phyloP scores from a whole-genome alignment of 805 yeast genomes.

The Barnettozyma botsteinii region DNA sequence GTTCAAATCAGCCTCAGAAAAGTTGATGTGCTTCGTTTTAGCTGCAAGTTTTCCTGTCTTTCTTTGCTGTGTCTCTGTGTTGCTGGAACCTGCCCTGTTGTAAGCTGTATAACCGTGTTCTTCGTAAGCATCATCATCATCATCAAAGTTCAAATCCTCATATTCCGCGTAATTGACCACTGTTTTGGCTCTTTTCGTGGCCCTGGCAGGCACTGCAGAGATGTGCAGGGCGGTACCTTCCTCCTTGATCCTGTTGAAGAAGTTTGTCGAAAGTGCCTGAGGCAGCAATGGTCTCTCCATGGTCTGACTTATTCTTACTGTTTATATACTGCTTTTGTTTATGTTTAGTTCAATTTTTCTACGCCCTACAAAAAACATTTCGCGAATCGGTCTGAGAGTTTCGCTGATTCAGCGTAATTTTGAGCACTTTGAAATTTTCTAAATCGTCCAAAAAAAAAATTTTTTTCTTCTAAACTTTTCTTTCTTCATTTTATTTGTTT shows the following conservation, averaged over 20 bases:
- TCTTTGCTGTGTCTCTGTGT: slow-evolving; percentile 6
- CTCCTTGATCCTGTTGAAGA: slow-evolving; percentile 64
- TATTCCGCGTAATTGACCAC: slow-evolving; percentile 81
- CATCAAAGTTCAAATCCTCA: slow-evolving; percentile 58
- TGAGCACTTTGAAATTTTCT: neutral
- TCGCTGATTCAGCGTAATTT: neutral
- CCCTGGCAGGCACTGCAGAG: slow-evolving; percentile 70
- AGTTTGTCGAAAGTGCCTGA: slow-evolving; percentile 76
- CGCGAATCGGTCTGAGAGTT: neutral
- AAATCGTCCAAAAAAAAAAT: slow-evolving; percentile 4
- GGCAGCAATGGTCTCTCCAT: slow-evolving; percentile 39
- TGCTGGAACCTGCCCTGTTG: slow-evolving; percentile 1
- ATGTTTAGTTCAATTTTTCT: neutral
- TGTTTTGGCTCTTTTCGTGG: slow-evolving; percentile 65
- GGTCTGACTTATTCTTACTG: neutral
- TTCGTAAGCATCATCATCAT: slow-evolving; percentile 36
- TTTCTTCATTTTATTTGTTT: neutral
- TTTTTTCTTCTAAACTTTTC: slow-evolving; percentile 3
- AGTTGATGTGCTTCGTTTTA: slow-evolving; percentile 24
- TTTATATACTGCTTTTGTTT: neutral
- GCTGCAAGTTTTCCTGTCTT: slow-evolving; percentile 18
- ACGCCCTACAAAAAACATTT: slow-evolving; percentile 5
- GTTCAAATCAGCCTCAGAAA: slow-evolving; percentile 21
- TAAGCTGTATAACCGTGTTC: slow-evolving; percentile 11
- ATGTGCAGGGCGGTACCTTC: slow-evolving; percentile 68